Percentiles rank a stretch among this genome's conserved stretches.
phyloP scores from a whole-genome alignment of 2,329 filamentous ascomycete species.

The Blumeriella jaapii region DNA sequence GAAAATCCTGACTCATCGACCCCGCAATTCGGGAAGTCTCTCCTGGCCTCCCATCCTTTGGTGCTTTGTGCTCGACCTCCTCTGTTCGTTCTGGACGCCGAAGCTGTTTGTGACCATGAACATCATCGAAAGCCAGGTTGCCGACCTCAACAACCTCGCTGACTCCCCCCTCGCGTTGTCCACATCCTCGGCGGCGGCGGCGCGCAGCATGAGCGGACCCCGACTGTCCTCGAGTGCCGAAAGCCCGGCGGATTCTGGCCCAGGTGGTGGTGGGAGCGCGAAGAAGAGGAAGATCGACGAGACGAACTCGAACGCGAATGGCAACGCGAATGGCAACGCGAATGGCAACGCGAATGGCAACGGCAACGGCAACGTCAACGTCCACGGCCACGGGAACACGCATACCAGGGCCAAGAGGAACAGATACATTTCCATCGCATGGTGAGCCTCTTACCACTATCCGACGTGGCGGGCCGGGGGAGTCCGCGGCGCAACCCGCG shows the following conservation, averaged over 20 bases:
- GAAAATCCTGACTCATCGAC: too few species aligned
- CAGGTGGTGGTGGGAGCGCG: constrained; percentile 19
- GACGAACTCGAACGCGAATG: constrained; percentile 10
- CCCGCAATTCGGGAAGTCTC: too few species aligned
- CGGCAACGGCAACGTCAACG: too few species aligned
- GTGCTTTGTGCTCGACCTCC: too few species aligned
- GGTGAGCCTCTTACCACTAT: constrained; percentile 23
- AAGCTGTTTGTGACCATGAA: constrained; percentile 27
- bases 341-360: too few species aligned
- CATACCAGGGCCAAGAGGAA: constrained; percentile 28
- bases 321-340: too few species aligned
- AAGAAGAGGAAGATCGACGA: constrained; percentile 26
- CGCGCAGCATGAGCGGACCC: constrained; percentile 20
- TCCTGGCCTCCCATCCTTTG: too few species aligned
- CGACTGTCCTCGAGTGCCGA: constrained; percentile 22
- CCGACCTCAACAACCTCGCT: constrained; percentile 25
- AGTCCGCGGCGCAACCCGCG: too few species aligned
- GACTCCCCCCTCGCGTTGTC: constrained; percentile 23
- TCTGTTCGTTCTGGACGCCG: too few species aligned
- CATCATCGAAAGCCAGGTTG: constrained; percentile 26
- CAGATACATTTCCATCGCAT: constrained; percentile 29
- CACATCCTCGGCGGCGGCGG: constrained; percentile 7
- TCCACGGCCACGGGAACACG: too few species aligned
- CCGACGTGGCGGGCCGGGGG: too few species aligned
- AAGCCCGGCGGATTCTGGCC: constrained; percentile 25